A percentile compares a stretch with the other conserved stretches of the same genome.
These are phyloP conservation scores for Pichiaceae sp. DNA, from an alignment of 1,139 yeast species.

Conservation along the genomic window DNA sequence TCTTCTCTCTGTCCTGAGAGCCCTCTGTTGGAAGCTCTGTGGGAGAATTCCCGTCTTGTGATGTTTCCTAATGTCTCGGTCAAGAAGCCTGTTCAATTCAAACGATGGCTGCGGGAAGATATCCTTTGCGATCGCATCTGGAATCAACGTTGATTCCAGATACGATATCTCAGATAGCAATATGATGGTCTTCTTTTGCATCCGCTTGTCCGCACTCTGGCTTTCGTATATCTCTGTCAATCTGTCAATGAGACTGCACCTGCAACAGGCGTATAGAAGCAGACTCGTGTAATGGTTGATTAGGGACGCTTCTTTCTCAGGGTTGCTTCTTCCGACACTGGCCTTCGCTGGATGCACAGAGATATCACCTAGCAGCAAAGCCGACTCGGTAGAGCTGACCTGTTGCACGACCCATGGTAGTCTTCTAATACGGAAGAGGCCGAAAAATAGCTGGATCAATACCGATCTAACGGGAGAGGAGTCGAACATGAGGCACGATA, in stretches of 20 bases:
- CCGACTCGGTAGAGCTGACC: slow-evolving; percentile 3
- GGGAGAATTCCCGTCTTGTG: slow-evolving; percentile 7
- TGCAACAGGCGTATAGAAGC: slow-evolving; percentile 42
- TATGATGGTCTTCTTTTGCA: slow-evolving; percentile 50
- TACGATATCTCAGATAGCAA: slow-evolving; percentile 56
- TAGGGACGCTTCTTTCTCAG: slow-evolving; percentile 18
- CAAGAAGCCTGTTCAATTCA: slow-evolving; percentile 18
- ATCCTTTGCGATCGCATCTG: slow-evolving; percentile 23
- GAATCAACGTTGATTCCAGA: slow-evolving; percentile 47
- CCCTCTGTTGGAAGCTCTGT: not conserved
- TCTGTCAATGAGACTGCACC: slow-evolving; percentile 46
- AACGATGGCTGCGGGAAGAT: slow-evolving; percentile 13
- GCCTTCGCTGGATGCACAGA: slow-evolving; percentile 2
- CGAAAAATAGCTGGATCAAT: slow-evolving; percentile 64
- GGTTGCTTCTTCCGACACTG: slow-evolving; percentile 11
- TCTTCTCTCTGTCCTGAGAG: not conserved
- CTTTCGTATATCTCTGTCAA: slow-evolving; percentile 37
- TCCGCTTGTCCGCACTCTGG: slow-evolving; percentile 34
- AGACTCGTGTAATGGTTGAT: slow-evolving; percentile 60
- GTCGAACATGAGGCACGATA: slow-evolving; percentile 56
- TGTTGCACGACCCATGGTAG: slow-evolving; percentile 43
- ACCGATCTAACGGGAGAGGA: slow-evolving; percentile 49
- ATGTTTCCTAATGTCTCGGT: slow-evolving; percentile 18
- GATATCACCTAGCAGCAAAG: slow-evolving; percentile 5
- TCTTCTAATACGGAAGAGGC: slow-evolving; percentile 52